Evolutionary conservation across 495 filamentous ascomycete species (phyloP), one percentile per base, ranked within the genome.

Genomic region (Aspergillus sclerotioniger): DNA sequence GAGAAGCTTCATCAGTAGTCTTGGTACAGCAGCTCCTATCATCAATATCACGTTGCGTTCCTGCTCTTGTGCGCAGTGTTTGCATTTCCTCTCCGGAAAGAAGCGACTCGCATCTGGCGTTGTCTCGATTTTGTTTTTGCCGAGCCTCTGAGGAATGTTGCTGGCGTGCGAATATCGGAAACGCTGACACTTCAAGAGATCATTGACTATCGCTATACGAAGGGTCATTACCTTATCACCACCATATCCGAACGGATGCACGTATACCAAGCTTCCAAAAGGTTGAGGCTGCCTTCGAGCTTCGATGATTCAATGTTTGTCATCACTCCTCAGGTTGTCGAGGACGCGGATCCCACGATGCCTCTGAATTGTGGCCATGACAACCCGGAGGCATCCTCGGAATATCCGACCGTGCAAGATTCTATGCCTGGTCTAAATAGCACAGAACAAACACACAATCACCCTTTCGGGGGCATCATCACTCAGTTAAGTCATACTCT

Each of bases 21-120:
- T 9, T 56, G 54, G 54, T 56, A 56, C 13, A 39, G 29, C 8
- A 17, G 31, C 1, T 46, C 54, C 10, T 56, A 50, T 21, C 54
- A 56, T 1, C 54, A 56, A 25, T 56, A 56, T 31, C 54, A 56
- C 3, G 49, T 31, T 16, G 45, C 54, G 3, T 50, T 50, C 9
- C 31, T 56, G 19, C 13, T 56, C 8, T 31, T 56, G 16, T 32
- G 20, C 8, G 54, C 50, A 17, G 31, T 56, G 9, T 50, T 50
- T 33, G 35, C 21, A 8, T 56, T 49, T 31, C 54, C 54, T 1
- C 45, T 45, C 0, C 45, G 54, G 6, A 19, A 47, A 3, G 54
- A 56, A n/a, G 54, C 54, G n/a, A 25, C 19, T 50, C 54, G 54
- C 17, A 56, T 56, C 17, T 56, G 54, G 54, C 44, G 31, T 2